Evolutionary conservation across 2,329 filamentous ascomycete species (phyloP).

Genomic region (Penicillium expansum): DNA sequence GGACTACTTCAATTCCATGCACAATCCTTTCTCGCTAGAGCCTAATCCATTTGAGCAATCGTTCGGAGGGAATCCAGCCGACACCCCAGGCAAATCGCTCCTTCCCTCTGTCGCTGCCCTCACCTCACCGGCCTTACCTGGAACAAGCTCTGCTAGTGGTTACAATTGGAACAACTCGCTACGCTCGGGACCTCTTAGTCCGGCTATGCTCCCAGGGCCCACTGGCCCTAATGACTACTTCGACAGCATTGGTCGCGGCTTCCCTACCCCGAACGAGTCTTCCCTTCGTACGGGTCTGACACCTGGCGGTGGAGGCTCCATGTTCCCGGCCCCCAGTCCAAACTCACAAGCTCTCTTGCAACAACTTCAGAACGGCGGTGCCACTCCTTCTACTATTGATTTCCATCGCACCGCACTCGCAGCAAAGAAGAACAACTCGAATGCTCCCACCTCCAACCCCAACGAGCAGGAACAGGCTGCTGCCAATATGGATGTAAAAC

Average conservation of each 20-base stretch:
- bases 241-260: constrained; percentile 77
- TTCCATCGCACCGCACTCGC: constrained; percentile 92
- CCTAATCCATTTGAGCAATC: constrained; percentile 97
- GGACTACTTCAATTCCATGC: constrained; percentile 67
- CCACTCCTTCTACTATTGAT: constrained; percentile 86
- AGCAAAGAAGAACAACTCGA: constrained; percentile 57
- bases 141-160: constrained; percentile 64
- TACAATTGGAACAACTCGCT: constrained; percentile 85
- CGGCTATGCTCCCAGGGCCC: constrained; percentile 92
- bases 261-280: constrained; percentile 95
- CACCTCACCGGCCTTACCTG: constrained; percentile 83
- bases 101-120: constrained; percentile 86
- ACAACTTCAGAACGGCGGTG: constrained; percentile 73
- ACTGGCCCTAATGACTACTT: constrained; percentile 78
- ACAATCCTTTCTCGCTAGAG: constrained; percentile 61
- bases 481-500: constrained; percentile 45
- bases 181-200: constrained; percentile 87
- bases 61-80: constrained; percentile 64
- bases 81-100: constrained; percentile 79
- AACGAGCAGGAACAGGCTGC: constrained; percentile 38
- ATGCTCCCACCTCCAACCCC: constrained; percentile 43
- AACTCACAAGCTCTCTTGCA: constrained; percentile 81
- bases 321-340: constrained; percentile 91
- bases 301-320: constrained; percentile 90
- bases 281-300: constrained; percentile 87